Evolutionary conservation across 2,329 filamentous ascomycete species (phyloP).

Genomic region (Aspergillus japonicus): DNA sequence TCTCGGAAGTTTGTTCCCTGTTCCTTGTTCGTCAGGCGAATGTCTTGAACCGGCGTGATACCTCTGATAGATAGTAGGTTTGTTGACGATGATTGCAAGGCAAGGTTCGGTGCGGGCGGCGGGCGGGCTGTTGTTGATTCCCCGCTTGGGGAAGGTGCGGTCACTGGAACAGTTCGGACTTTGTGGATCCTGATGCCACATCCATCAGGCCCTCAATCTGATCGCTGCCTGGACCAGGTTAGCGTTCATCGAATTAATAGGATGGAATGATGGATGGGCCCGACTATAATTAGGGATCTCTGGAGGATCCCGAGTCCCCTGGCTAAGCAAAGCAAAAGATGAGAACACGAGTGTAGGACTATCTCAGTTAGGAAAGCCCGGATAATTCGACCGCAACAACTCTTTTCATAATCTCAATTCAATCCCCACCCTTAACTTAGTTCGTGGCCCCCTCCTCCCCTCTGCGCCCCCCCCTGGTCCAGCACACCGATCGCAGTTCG

Average conservation of each 20-base stretch:
- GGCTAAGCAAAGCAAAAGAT: neutral
- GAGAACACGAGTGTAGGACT: too few species aligned
- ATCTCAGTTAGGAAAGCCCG: neutral
- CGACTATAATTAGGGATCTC: neutral
- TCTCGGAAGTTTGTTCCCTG: too few species aligned
- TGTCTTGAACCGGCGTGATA: too few species aligned
- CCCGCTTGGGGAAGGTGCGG: conserved; percentile 3
- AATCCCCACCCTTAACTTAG: too few species aligned
- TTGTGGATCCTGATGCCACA: neutral
- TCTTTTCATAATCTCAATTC: neutral
- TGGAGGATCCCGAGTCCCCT: neutral
- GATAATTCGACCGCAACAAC: neutral
- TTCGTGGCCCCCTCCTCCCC: neutral
- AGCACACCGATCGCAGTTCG: neutral
- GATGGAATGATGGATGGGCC: neutral
- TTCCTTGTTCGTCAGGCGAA: too few species aligned
- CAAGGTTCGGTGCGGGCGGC: neutral
- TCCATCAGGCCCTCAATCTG: neutral
- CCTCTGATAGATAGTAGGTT: neutral
- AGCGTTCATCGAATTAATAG: neutral
- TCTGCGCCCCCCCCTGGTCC: neutral
- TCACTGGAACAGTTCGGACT: neutral
- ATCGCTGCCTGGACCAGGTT: neutral
- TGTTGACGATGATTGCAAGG: neutral
- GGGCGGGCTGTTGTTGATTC: neutral